Base-by-base conservation (phyloP, 257 asterid species). In the Nicotiana benthamiana region DNA sequence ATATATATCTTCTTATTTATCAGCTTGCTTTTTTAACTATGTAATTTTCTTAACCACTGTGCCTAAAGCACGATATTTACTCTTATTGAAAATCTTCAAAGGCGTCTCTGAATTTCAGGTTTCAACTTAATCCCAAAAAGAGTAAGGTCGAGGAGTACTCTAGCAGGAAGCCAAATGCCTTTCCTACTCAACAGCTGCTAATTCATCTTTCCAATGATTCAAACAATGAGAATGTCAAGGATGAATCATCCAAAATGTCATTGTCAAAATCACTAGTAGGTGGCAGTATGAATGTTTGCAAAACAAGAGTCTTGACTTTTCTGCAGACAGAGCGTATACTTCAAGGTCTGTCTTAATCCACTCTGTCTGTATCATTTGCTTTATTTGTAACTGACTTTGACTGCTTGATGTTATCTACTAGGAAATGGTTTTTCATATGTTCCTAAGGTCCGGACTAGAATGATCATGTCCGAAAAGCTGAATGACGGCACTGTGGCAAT, bases 391-490 rank as follows among this genome's bases (percentile, higher is more conserved):
- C 76, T 86, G 83, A 85, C 82, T 83, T 81, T 81, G 22, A 84
- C 85, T 84, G 86, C 30, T 64, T 15, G 53, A 32, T 32, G 32
- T 81, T 81, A n/a, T 80, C 60, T 81, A n/a, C 75, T 91, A 92
- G 98, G 94, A 74, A 94, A 85, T 86, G 80, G 89, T 67, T 81
- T 61, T 86, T 89, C 92, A 74, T 34, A 84, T 43, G 92, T 91
- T 76, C 89, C 92, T 5, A 94, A 90, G 89, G 86, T 87, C 77
- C 87, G 85, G 82, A 88, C 92, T 59, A 92, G 95, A 86, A 82
- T 96, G 92, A 90, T 94, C 88, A 88, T 96, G 98, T 94, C 99
- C 6, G 98, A 94, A 93, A 92, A 90, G 88, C 92, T 94, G 57
- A 87, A 81, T 83, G 99, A 96, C 84, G 97, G 98, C 83, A 82